phyloP scores from a whole-genome alignment of 78 protist genomes.

The Pelomyxa schiedti region DNA sequence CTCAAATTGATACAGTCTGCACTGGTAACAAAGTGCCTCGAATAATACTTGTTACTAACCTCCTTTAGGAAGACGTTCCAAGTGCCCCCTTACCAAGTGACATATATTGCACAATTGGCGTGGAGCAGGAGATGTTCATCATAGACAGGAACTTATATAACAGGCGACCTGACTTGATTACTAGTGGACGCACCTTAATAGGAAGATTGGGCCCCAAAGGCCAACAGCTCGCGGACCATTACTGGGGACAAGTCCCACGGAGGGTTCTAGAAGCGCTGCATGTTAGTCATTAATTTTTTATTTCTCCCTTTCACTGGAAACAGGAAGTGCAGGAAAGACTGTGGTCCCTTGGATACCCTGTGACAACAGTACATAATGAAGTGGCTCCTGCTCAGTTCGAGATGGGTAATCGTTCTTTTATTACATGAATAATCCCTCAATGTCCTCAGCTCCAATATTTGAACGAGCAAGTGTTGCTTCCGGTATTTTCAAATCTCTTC shows the following conservation, averaged over 20 bases:
- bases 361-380: constrained; percentile 78
- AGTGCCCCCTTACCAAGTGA: too few species aligned
- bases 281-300: too few species aligned
- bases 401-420: too few species aligned
- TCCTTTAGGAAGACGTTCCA: too few species aligned
- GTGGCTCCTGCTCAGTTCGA: constrained; percentile 93
- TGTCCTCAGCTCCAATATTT: constrained; percentile 83
- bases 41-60: too few species aligned
- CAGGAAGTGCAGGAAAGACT: constrained; percentile 56
- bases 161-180: constrained; percentile 69
- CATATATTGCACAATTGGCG: constrained; percentile 48
- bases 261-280: too few species aligned
- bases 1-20: neutral
- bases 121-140: constrained; percentile 85
- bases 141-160: constrained; percentile 60
- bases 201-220: constrained; percentile 70
- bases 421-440: too few species aligned
- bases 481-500: too few species aligned
- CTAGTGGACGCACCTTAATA: constrained; percentile 60
- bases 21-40: too few species aligned
- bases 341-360: constrained; percentile 78
- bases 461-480: constrained; percentile 51
- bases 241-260: constrained; percentile 64
- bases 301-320: constrained; percentile 33
- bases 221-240: constrained; percentile 86